Conservation (phyloP, 2,329 filamentous ascomycete species). For the Ophiostoma sp. region DNA sequence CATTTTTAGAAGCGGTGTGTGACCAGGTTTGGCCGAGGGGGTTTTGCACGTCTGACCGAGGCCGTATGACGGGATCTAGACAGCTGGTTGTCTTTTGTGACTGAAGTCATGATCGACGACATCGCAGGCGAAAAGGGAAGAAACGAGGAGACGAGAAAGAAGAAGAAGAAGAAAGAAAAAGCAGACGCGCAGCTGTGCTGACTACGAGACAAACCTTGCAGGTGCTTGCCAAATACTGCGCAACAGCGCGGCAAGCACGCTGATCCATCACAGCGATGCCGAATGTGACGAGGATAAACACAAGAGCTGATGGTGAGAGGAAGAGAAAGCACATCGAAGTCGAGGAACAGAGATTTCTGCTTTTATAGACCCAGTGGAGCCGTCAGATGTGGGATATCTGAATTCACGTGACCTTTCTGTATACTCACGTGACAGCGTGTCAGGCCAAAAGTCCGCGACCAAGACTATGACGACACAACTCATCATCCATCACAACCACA, state of each 20-base stretch:
- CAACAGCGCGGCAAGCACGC: not conserved
- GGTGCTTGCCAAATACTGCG: not conserved
- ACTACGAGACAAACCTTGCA: not conserved
- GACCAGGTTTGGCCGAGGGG: too few species aligned
- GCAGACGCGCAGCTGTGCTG: too few species aligned
- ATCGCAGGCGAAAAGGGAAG: not conserved
- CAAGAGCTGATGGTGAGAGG: not conserved
- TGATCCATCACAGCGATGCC: not conserved
- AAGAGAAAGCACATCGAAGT: not conserved
- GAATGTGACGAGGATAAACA: not conserved
- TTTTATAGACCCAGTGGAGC: not conserved
- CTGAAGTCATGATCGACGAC: too few species aligned
- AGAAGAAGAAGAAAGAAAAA: not conserved
- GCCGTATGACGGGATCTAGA: too few species aligned
- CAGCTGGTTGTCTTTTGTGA: too few species aligned
- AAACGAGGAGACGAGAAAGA: not conserved
- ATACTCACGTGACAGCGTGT: not conserved
- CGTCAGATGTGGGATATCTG: not conserved
- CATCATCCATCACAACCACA: too few species aligned
- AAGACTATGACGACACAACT: not conserved
- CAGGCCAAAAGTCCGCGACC: not conserved
- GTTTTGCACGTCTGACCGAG: too few species aligned
- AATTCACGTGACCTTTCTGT: not conserved
- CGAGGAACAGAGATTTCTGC: not conserved
- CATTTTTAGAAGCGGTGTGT: conserved; percentile 52